phyloP scores from a whole-genome alignment of 1,284 basidiomycete genomes.

The Salmacisia buchloeana region DNA sequence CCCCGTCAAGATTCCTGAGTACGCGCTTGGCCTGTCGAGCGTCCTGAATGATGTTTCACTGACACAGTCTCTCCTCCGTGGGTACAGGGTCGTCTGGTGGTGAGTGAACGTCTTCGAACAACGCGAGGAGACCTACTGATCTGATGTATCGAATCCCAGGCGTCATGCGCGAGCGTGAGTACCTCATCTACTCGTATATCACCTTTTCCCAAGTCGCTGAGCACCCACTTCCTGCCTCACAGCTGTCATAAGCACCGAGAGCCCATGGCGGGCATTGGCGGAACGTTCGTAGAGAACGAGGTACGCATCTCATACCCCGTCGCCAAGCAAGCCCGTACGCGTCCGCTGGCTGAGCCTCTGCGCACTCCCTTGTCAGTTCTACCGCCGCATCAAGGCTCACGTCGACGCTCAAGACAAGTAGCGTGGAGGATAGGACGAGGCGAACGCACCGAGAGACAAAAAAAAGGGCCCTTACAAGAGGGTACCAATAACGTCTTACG shows the following conservation, averaged over 20 bases:
- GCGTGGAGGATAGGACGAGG: background rate
- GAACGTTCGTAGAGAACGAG: background rate
- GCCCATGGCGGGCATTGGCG: background rate
- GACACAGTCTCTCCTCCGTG: background rate
- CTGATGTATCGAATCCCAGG: too few relatives aligned
- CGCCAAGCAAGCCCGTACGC: too few relatives aligned
- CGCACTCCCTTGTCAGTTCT: background rate
- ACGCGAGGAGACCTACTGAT: background rate
- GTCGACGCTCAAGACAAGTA: background rate
- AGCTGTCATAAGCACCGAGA: background rate
- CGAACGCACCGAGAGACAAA: background rate
- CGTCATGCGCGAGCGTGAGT: background rate
- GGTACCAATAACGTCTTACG: too few relatives aligned
- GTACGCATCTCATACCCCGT: too few relatives aligned
- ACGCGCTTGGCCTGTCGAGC: background rate
- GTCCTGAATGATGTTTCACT: background rate
- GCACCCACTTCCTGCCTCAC: too few relatives aligned
- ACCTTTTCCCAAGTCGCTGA: too few relatives aligned
- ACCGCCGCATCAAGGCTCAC: background rate
- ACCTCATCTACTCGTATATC: too few relatives aligned
- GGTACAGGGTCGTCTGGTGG: slow-evolving; percentile 2
- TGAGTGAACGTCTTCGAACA: background rate
- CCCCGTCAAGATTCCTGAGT: background rate
- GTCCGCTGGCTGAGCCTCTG: background rate
- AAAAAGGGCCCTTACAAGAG: too few relatives aligned